Percentiles rank a stretch among this genome's conserved stretches.
Evolutionary conservation across 306 rosid species (phyloP).

Genomic region (Mimosa pudica): DNA sequence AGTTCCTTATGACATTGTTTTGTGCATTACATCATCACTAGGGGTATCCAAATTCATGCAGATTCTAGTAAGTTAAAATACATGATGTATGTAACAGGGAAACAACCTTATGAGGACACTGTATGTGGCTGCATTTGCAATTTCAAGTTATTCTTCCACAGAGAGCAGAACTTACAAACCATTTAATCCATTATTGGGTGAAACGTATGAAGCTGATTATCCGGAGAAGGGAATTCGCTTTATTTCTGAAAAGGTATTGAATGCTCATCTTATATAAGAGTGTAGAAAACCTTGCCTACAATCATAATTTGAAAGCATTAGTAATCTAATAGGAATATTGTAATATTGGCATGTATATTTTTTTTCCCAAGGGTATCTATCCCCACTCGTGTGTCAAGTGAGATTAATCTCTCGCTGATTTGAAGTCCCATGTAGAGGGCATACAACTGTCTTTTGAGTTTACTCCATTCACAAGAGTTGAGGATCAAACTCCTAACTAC

Average conservation of each 20-base stretch:
- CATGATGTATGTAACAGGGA: slow-evolving; percentile 51
- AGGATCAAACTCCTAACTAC: no score
- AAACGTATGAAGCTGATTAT: slow-evolving; percentile 93
- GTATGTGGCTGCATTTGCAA: slow-evolving; percentile 92
- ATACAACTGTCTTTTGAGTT: no score
- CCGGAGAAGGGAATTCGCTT: slow-evolving; percentile 87
- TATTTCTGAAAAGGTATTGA: slow-evolving; percentile 84
- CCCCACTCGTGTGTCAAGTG: no score
- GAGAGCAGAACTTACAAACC: slow-evolving; percentile 92
- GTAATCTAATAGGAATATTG: background rate
- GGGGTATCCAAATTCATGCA: slow-evolving; percentile 10
- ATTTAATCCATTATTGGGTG: slow-evolving; percentile 92
- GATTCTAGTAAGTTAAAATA: slow-evolving; percentile 18
- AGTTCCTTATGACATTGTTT: slow-evolving; percentile 31
- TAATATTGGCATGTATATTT: background rate
- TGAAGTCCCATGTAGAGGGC: no score
- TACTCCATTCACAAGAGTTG: no score
- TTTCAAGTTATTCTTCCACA: slow-evolving; percentile 89
- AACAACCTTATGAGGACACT: slow-evolving; percentile 74
- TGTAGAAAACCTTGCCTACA: background rate
- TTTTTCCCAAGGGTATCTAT: no score
- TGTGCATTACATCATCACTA: slow-evolving; percentile 11
- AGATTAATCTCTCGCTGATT: no score
- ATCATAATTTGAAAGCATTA: background rate
- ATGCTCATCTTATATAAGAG: background rate